phyloP scores from a whole-genome alignment of 306 rosid species.

The Begonia peltatifolia region DNA sequence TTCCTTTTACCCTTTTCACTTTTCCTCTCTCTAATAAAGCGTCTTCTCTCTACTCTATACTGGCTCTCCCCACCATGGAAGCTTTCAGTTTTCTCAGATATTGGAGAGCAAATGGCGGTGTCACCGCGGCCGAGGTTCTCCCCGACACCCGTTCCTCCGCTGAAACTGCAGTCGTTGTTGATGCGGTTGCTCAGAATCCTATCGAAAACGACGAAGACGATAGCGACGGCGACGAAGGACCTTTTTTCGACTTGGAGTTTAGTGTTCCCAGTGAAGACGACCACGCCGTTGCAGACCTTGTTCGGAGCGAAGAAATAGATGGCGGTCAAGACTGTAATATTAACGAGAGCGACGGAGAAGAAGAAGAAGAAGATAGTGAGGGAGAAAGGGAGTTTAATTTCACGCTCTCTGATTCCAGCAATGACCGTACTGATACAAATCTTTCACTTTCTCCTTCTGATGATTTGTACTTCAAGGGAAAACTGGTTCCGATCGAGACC shows the following conservation, averaged over 20 bases:
- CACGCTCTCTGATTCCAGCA: slow-evolving; percentile 51
- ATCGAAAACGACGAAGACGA: slow-evolving; percentile 15
- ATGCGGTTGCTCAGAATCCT: slow-evolving; percentile 18
- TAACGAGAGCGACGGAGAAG: slow-evolving; percentile 8
- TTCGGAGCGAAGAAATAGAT: slow-evolving; percentile 1
- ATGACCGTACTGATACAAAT: slow-evolving; percentile 44
- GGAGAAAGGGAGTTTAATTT: slow-evolving; percentile 60
- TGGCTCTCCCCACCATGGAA: slow-evolving; percentile 99
- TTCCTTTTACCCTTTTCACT: not conserved
- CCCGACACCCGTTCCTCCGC: not conserved
- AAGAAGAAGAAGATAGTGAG: slow-evolving; percentile 12
- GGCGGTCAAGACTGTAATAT: slow-evolving; percentile 1
- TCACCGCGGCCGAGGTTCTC: not conserved
- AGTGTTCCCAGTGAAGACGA: slow-evolving; percentile 50
- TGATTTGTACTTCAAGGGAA: slow-evolving; percentile 64
- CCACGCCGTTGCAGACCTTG: slow-evolving; percentile 11
- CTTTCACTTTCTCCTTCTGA: slow-evolving; percentile 68
- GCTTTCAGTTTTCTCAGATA: slow-evolving; percentile 90
- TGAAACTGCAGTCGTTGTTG: slow-evolving; percentile 21
- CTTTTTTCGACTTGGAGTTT: slow-evolving; percentile 86
- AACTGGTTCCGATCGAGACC: slow-evolving; percentile 50
- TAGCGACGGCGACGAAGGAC: slow-evolving; percentile 50
- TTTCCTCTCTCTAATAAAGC: not conserved
- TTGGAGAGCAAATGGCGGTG: slow-evolving; percentile 54
- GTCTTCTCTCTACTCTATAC: slow-evolving; percentile 23